Percentiles rank a stretch among this genome's conserved stretches.
Conservation (phyloP, 1,139 yeast species). For the Scheffersomyces segobiensis region DNA sequence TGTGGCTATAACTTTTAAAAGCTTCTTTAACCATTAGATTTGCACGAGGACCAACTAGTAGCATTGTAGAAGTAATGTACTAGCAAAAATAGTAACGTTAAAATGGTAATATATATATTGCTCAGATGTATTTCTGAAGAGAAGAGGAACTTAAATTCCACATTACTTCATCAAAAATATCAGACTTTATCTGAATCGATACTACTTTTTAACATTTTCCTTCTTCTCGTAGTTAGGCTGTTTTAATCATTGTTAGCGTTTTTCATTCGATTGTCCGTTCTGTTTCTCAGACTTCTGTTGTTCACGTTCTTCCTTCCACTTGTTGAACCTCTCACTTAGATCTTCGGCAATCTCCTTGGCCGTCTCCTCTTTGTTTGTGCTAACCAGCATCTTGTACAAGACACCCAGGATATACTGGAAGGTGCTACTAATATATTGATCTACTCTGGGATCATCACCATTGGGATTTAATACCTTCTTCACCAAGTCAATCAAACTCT, state of each 20-base stretch:
- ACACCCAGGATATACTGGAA: constrained; percentile 30
- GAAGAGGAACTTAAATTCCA: too few relatives aligned
- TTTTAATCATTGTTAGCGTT: not conserved
- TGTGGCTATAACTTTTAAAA: too few relatives aligned
- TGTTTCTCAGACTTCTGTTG: constrained; percentile 9
- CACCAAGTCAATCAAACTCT: constrained; percentile 15
- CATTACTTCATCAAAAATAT: too few relatives aligned
- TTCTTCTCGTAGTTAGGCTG: too few relatives aligned
- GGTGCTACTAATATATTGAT: constrained; percentile 30
- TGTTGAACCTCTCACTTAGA: constrained; percentile 27
- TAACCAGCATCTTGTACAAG: constrained; percentile 29
- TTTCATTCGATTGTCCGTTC: constrained; percentile 1
- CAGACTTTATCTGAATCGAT: too few relatives aligned
- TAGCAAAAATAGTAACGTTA: too few relatives aligned
- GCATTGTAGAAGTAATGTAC: too few relatives aligned
- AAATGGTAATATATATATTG: not conserved
- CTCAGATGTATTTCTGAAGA: too few relatives aligned
- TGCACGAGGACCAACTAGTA: too few relatives aligned
- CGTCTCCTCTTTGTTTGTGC: constrained; percentile 34
- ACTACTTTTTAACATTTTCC: not conserved
- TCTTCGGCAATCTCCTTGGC: constrained; percentile 43
- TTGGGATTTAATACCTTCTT: constrained; percentile 28
- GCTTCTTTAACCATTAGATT: too few relatives aligned
- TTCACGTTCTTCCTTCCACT: constrained; percentile 28
- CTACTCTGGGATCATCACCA: constrained; percentile 28